Evolutionary conservation across 2,329 filamentous ascomycete species (phyloP).

Genomic region (Neofusicoccum umdonicola): DNA sequence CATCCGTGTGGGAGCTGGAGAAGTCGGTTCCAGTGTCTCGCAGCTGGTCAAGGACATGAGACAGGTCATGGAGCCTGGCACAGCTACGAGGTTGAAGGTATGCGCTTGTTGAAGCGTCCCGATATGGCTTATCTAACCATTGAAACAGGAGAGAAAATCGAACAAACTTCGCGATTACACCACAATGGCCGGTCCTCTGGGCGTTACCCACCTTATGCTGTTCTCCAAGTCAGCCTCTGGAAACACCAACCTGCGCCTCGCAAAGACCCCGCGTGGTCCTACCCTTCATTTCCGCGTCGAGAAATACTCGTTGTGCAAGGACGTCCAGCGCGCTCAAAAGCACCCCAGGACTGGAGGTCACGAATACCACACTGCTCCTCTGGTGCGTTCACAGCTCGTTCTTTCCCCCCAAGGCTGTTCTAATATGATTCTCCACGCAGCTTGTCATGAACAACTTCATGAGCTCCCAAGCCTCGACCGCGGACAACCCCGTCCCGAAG

Average conservation of each 20-base stretch:
- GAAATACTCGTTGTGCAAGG: constrained; percentile 90
- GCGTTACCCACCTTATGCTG: constrained; percentile 87
- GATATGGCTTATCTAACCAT: not conserved
- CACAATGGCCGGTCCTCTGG: constrained; percentile 90
- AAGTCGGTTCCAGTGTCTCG: constrained; percentile 86
- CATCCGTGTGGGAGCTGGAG: constrained; percentile 90
- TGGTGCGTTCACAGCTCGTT: not conserved
- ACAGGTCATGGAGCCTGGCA: constrained; percentile 92
- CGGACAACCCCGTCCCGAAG: constrained; percentile 71
- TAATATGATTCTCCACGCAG: constrained; percentile 46
- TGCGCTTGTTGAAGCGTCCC: not conserved
- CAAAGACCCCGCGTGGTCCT: constrained; percentile 83
- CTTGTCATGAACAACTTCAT: constrained; percentile 99
- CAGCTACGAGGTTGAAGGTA: constrained; percentile 78
- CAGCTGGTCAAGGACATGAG: constrained; percentile 91
- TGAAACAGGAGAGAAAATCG: constrained; percentile 67
- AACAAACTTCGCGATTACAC: constrained; percentile 91
- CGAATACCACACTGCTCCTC: constrained; percentile 79
- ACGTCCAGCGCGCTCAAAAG: constrained; percentile 79
- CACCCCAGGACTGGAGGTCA: constrained; percentile 75
- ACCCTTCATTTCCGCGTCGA: constrained; percentile 94
- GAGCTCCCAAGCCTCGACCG: constrained; percentile 47
- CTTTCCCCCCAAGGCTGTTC: not conserved
- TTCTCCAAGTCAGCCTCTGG: constrained; percentile 88
- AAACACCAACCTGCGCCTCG: constrained; percentile 88